phyloP scores from a whole-genome alignment of 768 basidiomycete genomes.

The Pseudohyphozyma bogoriensis region DNA sequence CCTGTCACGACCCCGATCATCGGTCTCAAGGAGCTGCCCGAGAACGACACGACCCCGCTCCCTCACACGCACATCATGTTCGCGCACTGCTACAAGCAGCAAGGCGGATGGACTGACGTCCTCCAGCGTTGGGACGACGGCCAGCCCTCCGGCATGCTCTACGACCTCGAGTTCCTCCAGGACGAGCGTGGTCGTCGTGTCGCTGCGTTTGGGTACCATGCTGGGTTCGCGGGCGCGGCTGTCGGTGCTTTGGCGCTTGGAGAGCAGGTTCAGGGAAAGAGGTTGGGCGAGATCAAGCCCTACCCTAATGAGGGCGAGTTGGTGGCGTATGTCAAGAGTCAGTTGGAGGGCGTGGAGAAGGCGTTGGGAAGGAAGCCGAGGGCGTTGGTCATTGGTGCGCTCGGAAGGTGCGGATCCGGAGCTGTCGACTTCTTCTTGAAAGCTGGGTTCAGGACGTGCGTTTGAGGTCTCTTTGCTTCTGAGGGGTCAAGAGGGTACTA shows the following conservation, averaged over 20 bases:
- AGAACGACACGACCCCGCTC: slow-evolving; percentile 61
- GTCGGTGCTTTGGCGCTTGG: slow-evolving; percentile 66
- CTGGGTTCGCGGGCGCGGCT: slow-evolving; percentile 91
- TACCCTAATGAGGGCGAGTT: slow-evolving; percentile 76
- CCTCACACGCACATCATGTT: slow-evolving; percentile 96
- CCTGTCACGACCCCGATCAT: slow-evolving; percentile 68
- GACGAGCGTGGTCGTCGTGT: slow-evolving; percentile 77
- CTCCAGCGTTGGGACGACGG: slow-evolving; percentile 77
- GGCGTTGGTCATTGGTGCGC: slow-evolving; percentile 89
- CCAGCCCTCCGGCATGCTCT: slow-evolving; percentile 57
- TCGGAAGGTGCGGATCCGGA: slow-evolving; percentile 87
- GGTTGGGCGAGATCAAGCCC: slow-evolving; percentile 61
- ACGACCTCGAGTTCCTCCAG: slow-evolving; percentile 91
- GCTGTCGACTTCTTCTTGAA: slow-evolving; percentile 92
- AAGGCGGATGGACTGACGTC: slow-evolving; percentile 81
- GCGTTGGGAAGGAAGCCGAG: slow-evolving; percentile 50
- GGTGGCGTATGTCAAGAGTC: slow-evolving; percentile 59
- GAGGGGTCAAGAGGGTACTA: not conserved
- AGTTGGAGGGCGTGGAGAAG: slow-evolving; percentile 53
- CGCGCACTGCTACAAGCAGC: slow-evolving; percentile 93
- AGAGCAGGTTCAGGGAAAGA: slow-evolving; percentile 50
- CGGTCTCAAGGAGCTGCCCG: slow-evolving; percentile 91
- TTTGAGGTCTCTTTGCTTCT: slow-evolving; percentile 13
- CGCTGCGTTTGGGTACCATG: slow-evolving; percentile 95
- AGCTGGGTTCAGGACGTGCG: slow-evolving; percentile 87